Evolutionary conservation across 148 eudicot genomes (phyloP).

Genomic region (Pharnaceum exiguum): DNA sequence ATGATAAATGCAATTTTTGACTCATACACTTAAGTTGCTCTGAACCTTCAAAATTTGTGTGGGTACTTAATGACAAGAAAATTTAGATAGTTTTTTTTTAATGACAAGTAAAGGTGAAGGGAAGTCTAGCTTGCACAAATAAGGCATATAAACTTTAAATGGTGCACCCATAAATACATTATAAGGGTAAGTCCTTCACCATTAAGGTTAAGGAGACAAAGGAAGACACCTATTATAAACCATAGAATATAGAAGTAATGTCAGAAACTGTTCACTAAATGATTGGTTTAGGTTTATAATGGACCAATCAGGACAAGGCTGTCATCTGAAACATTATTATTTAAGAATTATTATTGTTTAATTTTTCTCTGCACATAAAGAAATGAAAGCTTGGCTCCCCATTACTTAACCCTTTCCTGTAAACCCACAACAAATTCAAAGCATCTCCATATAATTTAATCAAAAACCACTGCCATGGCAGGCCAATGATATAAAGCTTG

Average conservation of each 20-base stretch:
- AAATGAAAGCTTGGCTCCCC: neutral
- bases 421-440: conserved; percentile 24
- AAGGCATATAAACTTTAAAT: neutral
- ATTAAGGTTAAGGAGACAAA: conserved; percentile 15
- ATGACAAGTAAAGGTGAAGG: too few species aligned
- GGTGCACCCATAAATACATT: neutral
- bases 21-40: too few species aligned
- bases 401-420: conserved; percentile 13
- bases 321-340: conserved; percentile 20
- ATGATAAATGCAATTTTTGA: too few species aligned
- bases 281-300: conserved; percentile 29
- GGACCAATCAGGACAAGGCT: conserved; percentile 28
- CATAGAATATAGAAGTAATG: conserved; percentile 12
- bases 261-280: conserved; percentile 30
- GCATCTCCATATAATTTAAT: conserved; percentile 23
- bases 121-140: too few species aligned
- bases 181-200: conserved; percentile 12
- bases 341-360: neutral
- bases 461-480: conserved; percentile 19
- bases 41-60: too few species aligned
- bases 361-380: neutral
- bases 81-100: too few species aligned
- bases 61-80: too few species aligned
- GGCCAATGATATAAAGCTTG: conserved; percentile 20
- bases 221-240: conserved; percentile 9